Evolutionary conservation across 2,329 filamentous ascomycete species (phyloP), one percentile per base, ranked within the genome.

Genomic region (Aspergillus chevalieri): DNA sequence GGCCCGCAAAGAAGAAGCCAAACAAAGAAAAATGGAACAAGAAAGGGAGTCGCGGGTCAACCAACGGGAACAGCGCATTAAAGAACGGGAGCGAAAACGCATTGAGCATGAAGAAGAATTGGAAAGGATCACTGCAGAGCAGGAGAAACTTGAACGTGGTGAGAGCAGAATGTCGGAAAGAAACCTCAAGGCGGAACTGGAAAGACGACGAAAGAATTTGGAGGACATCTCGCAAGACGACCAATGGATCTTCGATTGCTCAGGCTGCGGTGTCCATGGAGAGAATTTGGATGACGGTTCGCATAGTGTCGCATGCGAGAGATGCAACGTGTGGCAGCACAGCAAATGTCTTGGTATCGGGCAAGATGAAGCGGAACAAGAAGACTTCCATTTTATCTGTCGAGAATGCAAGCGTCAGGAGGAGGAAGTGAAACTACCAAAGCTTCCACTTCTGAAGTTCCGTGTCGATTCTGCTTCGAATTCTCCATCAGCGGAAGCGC

Each of bases 261-360:
- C 81, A 12, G 80, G 88, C 22, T 98, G 93, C 66, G 92, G 92
- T 22, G 79, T 90, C 19, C 85, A 95, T 67, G 93, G 93, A 19
- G 86, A 94, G 59, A 88, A 96, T 51, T 64, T 83, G 52, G 93
- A 98, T 61, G 93, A 97, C 65, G 93, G 93, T 33, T 86, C 89
- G 6, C 91, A 95, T 65, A 95, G 90, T 65, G 84, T 98, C 56
- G 87, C 91, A 24, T 98, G 93, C 70, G 93, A 98, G 65, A 84
- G 79, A 57, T 98, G 93, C 75, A 94, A 86, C 64, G 85, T 95
- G 44, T 98, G 93, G 93, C 92, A 97, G 66, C 93, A 98, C 65
- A 95, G 90, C 75, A 89, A 87, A 61, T 98, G 93, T 64, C 80
- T 95, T 52, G 86, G 85, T 38, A 87, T 97, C 55, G 80, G 81